phyloP scores from a whole-genome alignment of 2,329 filamentous ascomycete species.

The Penicillium sclerotigenum region DNA sequence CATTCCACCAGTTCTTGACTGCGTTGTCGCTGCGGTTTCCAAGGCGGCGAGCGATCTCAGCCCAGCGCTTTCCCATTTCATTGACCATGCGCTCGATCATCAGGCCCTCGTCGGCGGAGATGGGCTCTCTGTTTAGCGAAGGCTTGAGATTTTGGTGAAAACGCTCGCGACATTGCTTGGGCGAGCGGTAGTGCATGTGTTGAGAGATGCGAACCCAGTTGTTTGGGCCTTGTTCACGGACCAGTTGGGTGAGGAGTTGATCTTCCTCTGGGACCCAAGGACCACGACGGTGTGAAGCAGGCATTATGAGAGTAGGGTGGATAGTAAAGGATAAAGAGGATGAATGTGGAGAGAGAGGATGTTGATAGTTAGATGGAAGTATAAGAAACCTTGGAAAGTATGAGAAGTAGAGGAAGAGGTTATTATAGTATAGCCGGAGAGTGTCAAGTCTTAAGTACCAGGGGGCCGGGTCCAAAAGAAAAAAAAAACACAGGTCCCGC shows the following conservation, averaged over 20 bases:
- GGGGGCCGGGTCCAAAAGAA: constrained; percentile 36
- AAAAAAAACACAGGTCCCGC: constrained; percentile 28
- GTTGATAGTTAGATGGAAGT: neutral
- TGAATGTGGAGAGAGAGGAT: neutral
- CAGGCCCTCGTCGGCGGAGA: constrained; percentile 66
- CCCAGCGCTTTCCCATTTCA: constrained; percentile 83
- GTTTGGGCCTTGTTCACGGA: constrained; percentile 67
- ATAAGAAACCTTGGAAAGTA: neutral
- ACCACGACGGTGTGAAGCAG: constrained; percentile 63
- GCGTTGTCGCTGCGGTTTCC: constrained; percentile 88
- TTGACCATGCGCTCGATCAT: constrained; percentile 74
- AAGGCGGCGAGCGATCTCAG: constrained; percentile 80
- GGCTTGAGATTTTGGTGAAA: constrained; percentile 92
- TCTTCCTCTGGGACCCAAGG: constrained; percentile 83
- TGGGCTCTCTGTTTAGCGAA: constrained; percentile 68
- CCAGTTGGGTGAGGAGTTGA: constrained; percentile 64
- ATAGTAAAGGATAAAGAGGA: neutral
- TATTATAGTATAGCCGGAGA: constrained; percentile 14
- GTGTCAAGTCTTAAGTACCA: constrained; percentile 22
- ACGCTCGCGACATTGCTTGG: constrained; percentile 92
- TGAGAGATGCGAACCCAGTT: constrained; percentile 90
- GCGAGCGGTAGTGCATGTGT: constrained; percentile 71
- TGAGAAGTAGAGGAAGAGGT: neutral
- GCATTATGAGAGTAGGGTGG: constrained; percentile 31
- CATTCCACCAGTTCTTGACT: constrained; percentile 98